phyloP scores from a whole-genome alignment of 1,284 basidiomycete genomes.

The Ceratobasidium sp. region DNA sequence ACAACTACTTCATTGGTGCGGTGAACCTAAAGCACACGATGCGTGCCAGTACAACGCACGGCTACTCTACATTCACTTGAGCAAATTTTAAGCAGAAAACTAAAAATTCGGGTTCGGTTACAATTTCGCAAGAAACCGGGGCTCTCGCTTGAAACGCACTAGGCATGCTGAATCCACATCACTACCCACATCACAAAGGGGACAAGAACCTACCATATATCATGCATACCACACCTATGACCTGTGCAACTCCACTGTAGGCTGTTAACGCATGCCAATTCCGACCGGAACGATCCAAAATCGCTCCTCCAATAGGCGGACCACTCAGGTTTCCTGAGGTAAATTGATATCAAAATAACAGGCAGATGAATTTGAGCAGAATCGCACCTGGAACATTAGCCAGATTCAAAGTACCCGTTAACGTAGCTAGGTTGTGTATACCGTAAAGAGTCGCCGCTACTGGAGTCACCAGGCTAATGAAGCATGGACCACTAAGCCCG shows the following conservation, averaged over 20 bases:
- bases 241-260: conserved; percentile 37
- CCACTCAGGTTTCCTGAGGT: conserved; percentile 46
- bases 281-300: conserved; percentile 45
- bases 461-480: conserved; percentile 50
- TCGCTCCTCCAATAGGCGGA: conserved; percentile 49
- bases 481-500: conserved; percentile 48
- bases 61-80: not conserved
- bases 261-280: conserved; percentile 49
- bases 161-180: too few relatives aligned
- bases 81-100: not conserved
- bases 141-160: conserved; percentile 51
- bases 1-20: too few relatives aligned
- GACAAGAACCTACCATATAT: conserved; percentile 39
- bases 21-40: too few relatives aligned
- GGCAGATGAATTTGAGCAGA: not conserved
- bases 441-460: conserved; percentile 50
- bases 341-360: not conserved
- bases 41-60: not conserved
- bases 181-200: too few relatives aligned
- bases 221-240: conserved; percentile 35
- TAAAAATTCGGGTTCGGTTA: not conserved
- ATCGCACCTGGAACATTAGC: conserved; percentile 47
- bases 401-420: conserved; percentile 50
- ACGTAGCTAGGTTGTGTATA: conserved; percentile 48
- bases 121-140: not conserved